A percentile compares a stretch with the other conserved stretches of the same genome.
Conservation (phyloP, 140 eudicot genomes). For the Ambrosia hybrid region DNA sequence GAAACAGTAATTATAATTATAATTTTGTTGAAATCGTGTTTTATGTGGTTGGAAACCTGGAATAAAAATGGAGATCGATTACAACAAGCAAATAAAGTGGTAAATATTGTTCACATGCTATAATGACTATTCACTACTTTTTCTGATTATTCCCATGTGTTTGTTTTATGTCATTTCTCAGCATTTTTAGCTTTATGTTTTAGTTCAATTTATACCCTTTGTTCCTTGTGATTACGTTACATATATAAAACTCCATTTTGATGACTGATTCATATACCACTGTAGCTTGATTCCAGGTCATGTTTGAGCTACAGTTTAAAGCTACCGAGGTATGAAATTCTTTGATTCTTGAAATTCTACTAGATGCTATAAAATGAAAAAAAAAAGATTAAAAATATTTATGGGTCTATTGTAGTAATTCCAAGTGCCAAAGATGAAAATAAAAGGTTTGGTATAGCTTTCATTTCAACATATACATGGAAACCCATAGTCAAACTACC, state of each 20-base stretch:
- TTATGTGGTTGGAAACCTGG: not conserved
- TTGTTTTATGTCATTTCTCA: conserved; percentile 29
- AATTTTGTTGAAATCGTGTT: not conserved
- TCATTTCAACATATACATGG: too few relatives aligned
- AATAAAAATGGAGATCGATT: not conserved
- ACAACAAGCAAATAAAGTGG: conserved; percentile 1
- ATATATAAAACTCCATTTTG: not conserved
- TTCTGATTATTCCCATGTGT: conserved; percentile 39
- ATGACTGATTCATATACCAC: too few relatives aligned
- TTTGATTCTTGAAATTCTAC: too few relatives aligned
- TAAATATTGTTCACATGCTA: not conserved
- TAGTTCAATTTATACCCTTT: not conserved
- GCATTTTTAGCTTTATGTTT: conserved; percentile 2
- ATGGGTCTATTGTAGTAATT: too few relatives aligned
- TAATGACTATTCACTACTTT: conserved; percentile 10
- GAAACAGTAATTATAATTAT: not conserved
- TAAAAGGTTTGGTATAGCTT: too few relatives aligned
- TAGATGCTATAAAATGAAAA: too few relatives aligned
- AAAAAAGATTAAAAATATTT: too few relatives aligned
- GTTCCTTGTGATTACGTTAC: not conserved
- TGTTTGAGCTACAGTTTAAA: too few relatives aligned
- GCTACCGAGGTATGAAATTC: too few relatives aligned
- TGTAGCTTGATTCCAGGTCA: too few relatives aligned
- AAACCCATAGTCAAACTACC: too few relatives aligned
- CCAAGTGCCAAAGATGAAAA: too few relatives aligned